Evolutionary conservation across 306 rosid genomes (phyloP), one percentile per base, ranked within the genome.

Genomic region (Vigna nakashimae): DNA sequence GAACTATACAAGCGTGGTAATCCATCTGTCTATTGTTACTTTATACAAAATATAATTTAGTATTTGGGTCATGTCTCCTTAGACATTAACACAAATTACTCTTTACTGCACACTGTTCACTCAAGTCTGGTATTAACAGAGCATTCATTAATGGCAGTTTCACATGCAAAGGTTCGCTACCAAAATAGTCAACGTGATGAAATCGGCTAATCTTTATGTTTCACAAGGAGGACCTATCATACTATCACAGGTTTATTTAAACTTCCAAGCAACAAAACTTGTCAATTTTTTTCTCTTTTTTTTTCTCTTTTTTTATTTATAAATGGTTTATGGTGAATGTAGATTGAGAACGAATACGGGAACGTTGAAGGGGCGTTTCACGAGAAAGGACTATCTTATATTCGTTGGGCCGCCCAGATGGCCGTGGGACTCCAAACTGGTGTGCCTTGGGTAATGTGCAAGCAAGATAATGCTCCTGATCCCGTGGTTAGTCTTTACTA

Each of bases 371-470:
- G 53, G 45, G 88, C 90, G 11, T 95, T 87, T 77, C 82, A 65
- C 8, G 89, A 87, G 57, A 79, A 51, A n/a, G 98, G 97, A 70
- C 76, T 82, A 3, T 65, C 89, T 65, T 95, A 95, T 74, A 80
- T 89, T 82, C 88, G 70, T 46, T 95, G 98, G 98, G 95, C 97
- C 28, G 98, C 97, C 38, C 73, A 79, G 62, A 89, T 92, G 97
- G 94, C 96, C 0, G 97, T 88, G 40, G 86, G 88, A 34, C 93
- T 88, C 71, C 85, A 89, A 71, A 95, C 92, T 50, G 97, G 97
- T 56, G 97, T 88, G 71, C 98, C 98, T 22, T 92, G 98, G 98
- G 64, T 78, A 9, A 95, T 95, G 98, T 95, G 98, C 82, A 91
- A 83, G 76, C 98, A 94, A 88, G 82, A 89, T 2, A 91, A 94